Evolutionary conservation across 495 filamentous ascomycete species (phyloP).

Genomic region (Rhypophila decipiens): DNA sequence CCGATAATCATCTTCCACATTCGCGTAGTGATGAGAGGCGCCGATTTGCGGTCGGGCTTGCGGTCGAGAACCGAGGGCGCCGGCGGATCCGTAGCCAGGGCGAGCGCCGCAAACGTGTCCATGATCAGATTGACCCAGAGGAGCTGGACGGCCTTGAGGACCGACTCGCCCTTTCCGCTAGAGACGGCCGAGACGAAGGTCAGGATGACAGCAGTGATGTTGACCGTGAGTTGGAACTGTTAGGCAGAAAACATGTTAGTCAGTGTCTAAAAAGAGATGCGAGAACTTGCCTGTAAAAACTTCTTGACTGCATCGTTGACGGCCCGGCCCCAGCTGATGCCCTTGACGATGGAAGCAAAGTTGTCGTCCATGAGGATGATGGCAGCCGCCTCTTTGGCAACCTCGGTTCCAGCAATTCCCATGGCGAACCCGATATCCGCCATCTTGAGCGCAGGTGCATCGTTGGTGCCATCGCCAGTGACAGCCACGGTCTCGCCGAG

Average conservation of each 20-base stretch:
- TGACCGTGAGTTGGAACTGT: constrained; percentile 86
- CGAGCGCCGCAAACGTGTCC: constrained; percentile 85
- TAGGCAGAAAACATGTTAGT: constrained; percentile 5
- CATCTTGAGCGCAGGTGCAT: constrained; percentile 77
- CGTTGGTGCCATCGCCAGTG: constrained; percentile 86
- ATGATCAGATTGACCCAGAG: constrained; percentile 93
- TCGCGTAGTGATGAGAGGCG: constrained; percentile 65
- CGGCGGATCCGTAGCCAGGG: constrained; percentile 82
- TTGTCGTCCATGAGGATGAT: constrained; percentile 92
- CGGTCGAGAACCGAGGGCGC: constrained; percentile 70
- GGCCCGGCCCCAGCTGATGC: constrained; percentile 84
- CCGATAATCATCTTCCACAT: constrained; percentile 97
- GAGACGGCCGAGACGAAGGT: constrained; percentile 79
- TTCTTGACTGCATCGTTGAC: constrained; percentile 89
- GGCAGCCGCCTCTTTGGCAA: constrained; percentile 84
- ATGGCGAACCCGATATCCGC: constrained; percentile 91
- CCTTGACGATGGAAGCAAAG: constrained; percentile 80
- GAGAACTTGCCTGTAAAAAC: constrained; percentile 61
- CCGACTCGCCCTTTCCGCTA: constrained; percentile 59
- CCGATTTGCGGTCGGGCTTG: constrained; percentile 67
- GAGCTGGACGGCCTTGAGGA: constrained; percentile 79
- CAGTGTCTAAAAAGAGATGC: neutral
- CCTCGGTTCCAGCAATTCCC: constrained; percentile 85
- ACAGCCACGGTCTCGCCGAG: constrained; percentile 77
- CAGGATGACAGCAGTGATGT: constrained; percentile 76